Conservation (phyloP, 2,329 filamentous ascomycete genomes). For the Penicillium hordei region DNA sequence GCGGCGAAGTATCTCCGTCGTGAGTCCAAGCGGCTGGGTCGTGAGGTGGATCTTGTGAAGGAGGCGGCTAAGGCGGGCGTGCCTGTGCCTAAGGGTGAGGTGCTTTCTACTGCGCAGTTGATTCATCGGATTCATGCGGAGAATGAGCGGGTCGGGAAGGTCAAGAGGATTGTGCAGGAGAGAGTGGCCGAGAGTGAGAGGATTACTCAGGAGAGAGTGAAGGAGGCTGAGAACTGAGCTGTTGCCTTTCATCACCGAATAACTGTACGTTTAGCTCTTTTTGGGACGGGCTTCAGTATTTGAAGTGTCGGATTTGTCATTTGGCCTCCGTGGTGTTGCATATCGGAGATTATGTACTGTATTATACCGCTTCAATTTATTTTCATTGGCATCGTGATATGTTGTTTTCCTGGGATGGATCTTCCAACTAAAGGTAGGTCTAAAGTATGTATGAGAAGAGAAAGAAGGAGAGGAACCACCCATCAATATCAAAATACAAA, state of each 20-base stretch:
- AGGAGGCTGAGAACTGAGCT: neutral
- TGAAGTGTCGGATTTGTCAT: neutral
- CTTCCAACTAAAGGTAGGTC: neutral
- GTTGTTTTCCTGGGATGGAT: neutral
- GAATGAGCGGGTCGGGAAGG: slow-evolving; percentile 24
- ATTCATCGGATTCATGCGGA: slow-evolving; percentile 26
- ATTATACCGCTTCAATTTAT: slow-evolving; percentile 23
- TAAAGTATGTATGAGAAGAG: slow-evolving; percentile 20
- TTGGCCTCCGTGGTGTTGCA: slow-evolving; percentile 15
- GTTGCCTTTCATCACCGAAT: neutral
- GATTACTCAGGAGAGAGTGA: neutral
- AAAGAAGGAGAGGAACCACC: slow-evolving; percentile 1
- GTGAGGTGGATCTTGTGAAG: slow-evolving; percentile 17
- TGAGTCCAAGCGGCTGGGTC: slow-evolving; percentile 28
- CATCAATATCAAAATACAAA: neutral
- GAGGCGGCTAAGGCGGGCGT: slow-evolving; percentile 29
- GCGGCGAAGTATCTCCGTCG: slow-evolving; percentile 34
- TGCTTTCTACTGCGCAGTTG: slow-evolving; percentile 24
- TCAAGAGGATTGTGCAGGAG: slow-evolving; percentile 29
- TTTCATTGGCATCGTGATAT: slow-evolving; percentile 2
- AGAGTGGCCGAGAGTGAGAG: slow-evolving; percentile 14
- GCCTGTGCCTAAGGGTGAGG: slow-evolving; percentile 2
- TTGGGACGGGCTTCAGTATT: neutral
- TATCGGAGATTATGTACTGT: slow-evolving; percentile 25
- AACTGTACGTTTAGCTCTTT: neutral